Evolutionary conservation across 495 filamentous ascomycete species (phyloP).

Genomic region (Bombardia bombarda): DNA sequence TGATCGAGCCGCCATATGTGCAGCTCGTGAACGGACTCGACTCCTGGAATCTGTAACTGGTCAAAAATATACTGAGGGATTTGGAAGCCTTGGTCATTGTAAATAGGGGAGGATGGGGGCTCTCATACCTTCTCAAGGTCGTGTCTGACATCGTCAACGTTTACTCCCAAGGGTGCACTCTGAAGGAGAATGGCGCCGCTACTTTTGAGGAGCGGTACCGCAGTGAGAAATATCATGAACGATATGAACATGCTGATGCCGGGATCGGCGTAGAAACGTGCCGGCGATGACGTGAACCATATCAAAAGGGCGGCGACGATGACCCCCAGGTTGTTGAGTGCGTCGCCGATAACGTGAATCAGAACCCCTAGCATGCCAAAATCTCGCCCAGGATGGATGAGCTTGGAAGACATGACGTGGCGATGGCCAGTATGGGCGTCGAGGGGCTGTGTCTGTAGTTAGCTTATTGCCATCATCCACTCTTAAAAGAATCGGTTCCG

Average conservation of each 20-base stretch:
- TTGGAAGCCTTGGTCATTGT: too few relatives aligned
- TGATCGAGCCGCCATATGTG: constrained; percentile 93
- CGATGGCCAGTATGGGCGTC: constrained; percentile 57
- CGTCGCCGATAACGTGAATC: constrained; percentile 85
- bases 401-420: constrained; percentile 18
- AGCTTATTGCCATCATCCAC: too few relatives aligned
- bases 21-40: constrained; percentile 78
- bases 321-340: constrained; percentile 87
- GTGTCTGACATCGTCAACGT: constrained; percentile 76
- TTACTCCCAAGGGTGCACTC: constrained; percentile 69
- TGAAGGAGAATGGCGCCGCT: constrained; percentile 86
- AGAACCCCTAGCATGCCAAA: constrained; percentile 92
- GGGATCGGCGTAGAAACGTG: constrained; percentile 67
- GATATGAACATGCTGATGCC: constrained; percentile 78
- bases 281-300: constrained; percentile 55
- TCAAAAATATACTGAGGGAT: neutral
- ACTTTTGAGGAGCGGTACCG: constrained; percentile 78
- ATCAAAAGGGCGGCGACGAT: constrained; percentile 80
- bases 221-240: constrained; percentile 78
- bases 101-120: too few relatives aligned
- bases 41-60: constrained; percentile 55
- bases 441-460: constrained; percentile 35
- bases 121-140: constrained; percentile 69
- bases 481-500: too few relatives aligned
- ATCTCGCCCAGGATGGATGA: constrained; percentile 34